Conservation (phyloP, 768 basidiomycete genomes). For the Phanerochaete sordida region DNA sequence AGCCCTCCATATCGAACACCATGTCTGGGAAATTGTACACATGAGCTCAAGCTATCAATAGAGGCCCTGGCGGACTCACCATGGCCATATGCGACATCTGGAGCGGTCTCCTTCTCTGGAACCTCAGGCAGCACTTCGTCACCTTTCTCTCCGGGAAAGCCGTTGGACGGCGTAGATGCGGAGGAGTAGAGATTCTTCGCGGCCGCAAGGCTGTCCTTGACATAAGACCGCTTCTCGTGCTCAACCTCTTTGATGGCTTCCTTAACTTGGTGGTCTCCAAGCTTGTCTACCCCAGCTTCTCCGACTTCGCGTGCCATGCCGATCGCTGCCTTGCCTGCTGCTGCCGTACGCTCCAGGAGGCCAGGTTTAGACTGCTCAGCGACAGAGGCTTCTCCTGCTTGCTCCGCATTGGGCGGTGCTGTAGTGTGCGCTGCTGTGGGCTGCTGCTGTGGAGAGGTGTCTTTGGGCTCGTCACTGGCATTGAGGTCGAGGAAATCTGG, state of each 20-base stretch:
- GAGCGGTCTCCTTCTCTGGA: conserved; percentile 31
- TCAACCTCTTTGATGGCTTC: conserved; percentile 17
- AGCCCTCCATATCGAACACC: conserved; percentile 80
- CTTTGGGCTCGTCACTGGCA: conserved; percentile 29
- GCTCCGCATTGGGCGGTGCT: background rate
- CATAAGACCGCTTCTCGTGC: conserved; percentile 9
- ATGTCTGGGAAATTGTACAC: conserved; percentile 44
- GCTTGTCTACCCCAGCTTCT: conserved; percentile 22
- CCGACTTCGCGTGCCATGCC: conserved; percentile 24
- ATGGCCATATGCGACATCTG: conserved; percentile 48
- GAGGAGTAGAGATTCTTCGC: conserved; percentile 15
- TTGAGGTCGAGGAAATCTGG: conserved; percentile 88
- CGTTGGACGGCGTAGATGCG: conserved; percentile 20
- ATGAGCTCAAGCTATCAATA: background rate
- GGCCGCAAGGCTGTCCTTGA: conserved; percentile 18
- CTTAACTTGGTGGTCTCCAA: conserved; percentile 22
- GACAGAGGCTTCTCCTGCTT: background rate
- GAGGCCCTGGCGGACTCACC: conserved; percentile 29
- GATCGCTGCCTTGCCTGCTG: conserved; percentile 25
- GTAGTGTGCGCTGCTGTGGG: background rate
- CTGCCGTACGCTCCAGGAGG: conserved; percentile 22
- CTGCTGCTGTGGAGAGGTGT: background rate
- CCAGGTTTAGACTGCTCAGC: background rate
- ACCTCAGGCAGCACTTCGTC: conserved; percentile 48
- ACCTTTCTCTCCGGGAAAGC: conserved; percentile 17